Base-by-base conservation (phyloP, 148 eudicot species). In the Pouteria glomerata region DNA sequence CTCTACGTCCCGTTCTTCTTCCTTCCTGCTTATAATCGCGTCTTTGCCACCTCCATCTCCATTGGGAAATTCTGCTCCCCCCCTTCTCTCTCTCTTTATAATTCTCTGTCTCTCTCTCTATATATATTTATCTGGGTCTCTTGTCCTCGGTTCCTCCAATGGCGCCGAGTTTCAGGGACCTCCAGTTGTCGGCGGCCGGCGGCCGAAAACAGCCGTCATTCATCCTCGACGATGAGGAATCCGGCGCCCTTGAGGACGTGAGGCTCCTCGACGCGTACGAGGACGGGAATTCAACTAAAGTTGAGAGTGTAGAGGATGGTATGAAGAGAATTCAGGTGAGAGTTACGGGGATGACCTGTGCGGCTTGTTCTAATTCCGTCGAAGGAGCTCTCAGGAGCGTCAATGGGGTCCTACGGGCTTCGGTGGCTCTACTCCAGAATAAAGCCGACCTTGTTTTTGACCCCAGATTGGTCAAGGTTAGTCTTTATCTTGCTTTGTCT, bases 341-440 rank as follows among this genome's bases (percentile, higher is more conserved):
- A 1, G 86, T 95, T n/a, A 87, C 82, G 1, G 98, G 98, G 63
- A 91, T 95, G 98, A 95, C 96, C 0, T 95, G 98, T 72, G 77
- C 98, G 0, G 98, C 97, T 31, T 95, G 98, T 34, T 95, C 98
- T 3, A 89, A 78, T 74, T 89, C 97, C 19, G 91, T 95, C 30
- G 97, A 95, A 76, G 86, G 82, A 37, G 97, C 96, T 62, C 77
- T 95, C 45, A 77, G 60, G 71, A 48, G 77, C 63, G 48, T 95
- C 23, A 37, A 80, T 27, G 98, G 98, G 45, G 97, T 95, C 51
- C 41, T 80, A 8, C 39, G 56, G 31, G 98, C 97, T 65, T 86
- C 93, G 4, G 98, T 95, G 59, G 97, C 98, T 64, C 71, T 95
- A 81, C 83, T 95, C 37, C 97, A 95, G 89, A 95, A 91, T 73